Evolutionary conservation across 352 stramenopile species (phyloP), one percentile per base, ranked within the genome.

Genomic region (Phytophthora colocasiae): DNA sequence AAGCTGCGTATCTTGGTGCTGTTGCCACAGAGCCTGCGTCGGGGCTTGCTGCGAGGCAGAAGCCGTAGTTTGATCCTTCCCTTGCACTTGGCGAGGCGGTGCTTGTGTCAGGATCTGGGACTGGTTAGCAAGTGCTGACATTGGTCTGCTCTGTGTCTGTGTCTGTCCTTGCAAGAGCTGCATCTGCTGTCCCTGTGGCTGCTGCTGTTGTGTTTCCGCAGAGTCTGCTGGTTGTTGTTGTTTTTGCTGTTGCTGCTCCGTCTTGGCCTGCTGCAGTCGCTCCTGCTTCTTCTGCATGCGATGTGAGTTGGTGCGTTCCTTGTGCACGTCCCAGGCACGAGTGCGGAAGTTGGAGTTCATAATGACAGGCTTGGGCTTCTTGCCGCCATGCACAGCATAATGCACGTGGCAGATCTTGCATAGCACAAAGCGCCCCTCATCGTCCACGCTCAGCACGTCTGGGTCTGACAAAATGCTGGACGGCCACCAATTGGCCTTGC

Each of bases 291-390:
- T 90, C 58, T 91, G 82, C 29, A 90, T 48, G 31, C 85, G 85
- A 49, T 93, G 85, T 44, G 81, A 91, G 58, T 90, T 93, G 26
- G 85, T 93, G 44, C 85, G 85, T 48, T 90, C 81, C 68, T 93
- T 93, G 70, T 93, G 85, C 38, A 93, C 85, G 48, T 93, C 85
- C 85, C 85, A 93, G 29, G 85, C 85, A 24, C 85, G 75, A 47
- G 81, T 90, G 47, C 85, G 85, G 61, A 93, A 93, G 48, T 87
- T 85, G 22, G 85, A 90, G 72, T 93, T 93, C 83, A 93, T 91
- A 56, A 93, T 85, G 32, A 93, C 83, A 6, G 85, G 85, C 47
- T 91, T 91, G 46, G 85, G 85, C 51, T 89, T 90, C 77, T 93
- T 93, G 52, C 85, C 85, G 53, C 85, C 85, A 53, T 93, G 83